phyloP scores from a whole-genome alignment of 305 asterid species.

The Caryopteris hybrid region DNA sequence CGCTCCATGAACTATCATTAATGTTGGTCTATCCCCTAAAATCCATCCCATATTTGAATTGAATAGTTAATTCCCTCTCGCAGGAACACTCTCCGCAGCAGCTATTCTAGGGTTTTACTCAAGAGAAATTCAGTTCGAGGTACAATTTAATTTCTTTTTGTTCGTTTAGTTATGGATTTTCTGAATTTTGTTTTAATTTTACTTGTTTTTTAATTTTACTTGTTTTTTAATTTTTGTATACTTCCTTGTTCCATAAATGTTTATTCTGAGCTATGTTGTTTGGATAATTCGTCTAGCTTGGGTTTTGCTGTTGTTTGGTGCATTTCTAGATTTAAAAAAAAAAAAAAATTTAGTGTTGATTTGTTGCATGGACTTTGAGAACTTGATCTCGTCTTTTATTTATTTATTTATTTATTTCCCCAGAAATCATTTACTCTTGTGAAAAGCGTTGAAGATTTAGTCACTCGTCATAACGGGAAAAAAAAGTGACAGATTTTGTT shows the following conservation, averaged over 20 bases:
- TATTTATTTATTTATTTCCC: neutral
- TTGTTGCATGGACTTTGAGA: neutral
- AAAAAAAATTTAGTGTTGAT: neutral
- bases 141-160: neutral
- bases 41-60: neutral
- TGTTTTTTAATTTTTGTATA: neutral
- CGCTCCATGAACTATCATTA: neutral
- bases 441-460: neutral
- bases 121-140: neutral
- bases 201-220: too few relatives aligned
- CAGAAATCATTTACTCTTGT: neutral
- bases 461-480: neutral
- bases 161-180: neutral
- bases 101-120: slow-evolving; percentile 14
- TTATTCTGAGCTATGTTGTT: too few relatives aligned
- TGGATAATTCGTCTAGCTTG: neutral
- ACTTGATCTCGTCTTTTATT: too few relatives aligned
- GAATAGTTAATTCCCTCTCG: neutral
- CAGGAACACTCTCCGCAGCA: neutral
- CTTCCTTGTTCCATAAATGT: neutral
- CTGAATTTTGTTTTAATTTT: neutral
- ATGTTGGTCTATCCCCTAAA: neutral
- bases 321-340: neutral
- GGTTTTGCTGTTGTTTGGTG: neutral
- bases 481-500: neutral